phyloP scores from a whole-genome alignment of 2,329 filamentous ascomycete genomes.

The Emmonsia crescens region DNA sequence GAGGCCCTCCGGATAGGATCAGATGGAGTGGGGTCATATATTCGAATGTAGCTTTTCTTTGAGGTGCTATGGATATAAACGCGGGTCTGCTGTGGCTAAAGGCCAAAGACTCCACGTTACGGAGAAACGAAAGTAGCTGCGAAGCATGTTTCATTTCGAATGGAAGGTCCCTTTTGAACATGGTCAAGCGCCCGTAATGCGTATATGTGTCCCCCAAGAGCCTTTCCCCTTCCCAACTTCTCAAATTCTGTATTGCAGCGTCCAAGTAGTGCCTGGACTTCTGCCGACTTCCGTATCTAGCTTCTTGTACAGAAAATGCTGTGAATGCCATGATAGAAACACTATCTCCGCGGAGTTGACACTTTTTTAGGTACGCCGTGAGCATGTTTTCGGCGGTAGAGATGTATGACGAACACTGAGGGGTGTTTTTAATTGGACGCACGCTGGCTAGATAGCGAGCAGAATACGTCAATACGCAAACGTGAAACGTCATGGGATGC shows the following conservation, averaged over 20 bases:
- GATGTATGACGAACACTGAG: slow-evolving; percentile 22
- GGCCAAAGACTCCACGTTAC: slow-evolving; percentile 26
- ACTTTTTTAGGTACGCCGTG: slow-evolving; percentile 17
- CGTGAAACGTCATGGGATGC: slow-evolving; percentile 27
- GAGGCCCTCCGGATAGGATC: slow-evolving; percentile 32
- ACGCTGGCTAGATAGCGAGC: slow-evolving; percentile 27
- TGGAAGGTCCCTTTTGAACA: slow-evolving; percentile 15
- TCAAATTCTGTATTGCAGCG: slow-evolving; percentile 24
- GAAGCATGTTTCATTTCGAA: slow-evolving; percentile 15
- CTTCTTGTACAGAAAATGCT: slow-evolving; percentile 29
- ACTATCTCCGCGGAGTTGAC: slow-evolving; percentile 18
- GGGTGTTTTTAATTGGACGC: slow-evolving; percentile 15
- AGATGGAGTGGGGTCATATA: slow-evolving; percentile 30
- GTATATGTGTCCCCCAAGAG: slow-evolving; percentile 21
- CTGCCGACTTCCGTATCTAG: slow-evolving; percentile 26
- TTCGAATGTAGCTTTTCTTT: slow-evolving; percentile 23
- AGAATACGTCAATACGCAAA: slow-evolving; percentile 27
- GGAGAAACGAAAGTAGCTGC: slow-evolving; percentile 27
- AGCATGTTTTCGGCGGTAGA: slow-evolving; percentile 20
- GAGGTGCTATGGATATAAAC: slow-evolving; percentile 21
- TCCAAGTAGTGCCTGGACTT: slow-evolving; percentile 21
- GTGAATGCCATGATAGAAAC: slow-evolving; percentile 24
- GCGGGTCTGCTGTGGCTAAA: slow-evolving; percentile 18
- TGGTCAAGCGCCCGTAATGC: slow-evolving; percentile 26
- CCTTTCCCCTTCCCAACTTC: slow-evolving; percentile 19